Percentiles rank a stretch among this genome's conserved stretches.
Evolutionary conservation across 352 stramenopile species (phyloP).

Genomic region (Phytopythium kandeliae): DNA sequence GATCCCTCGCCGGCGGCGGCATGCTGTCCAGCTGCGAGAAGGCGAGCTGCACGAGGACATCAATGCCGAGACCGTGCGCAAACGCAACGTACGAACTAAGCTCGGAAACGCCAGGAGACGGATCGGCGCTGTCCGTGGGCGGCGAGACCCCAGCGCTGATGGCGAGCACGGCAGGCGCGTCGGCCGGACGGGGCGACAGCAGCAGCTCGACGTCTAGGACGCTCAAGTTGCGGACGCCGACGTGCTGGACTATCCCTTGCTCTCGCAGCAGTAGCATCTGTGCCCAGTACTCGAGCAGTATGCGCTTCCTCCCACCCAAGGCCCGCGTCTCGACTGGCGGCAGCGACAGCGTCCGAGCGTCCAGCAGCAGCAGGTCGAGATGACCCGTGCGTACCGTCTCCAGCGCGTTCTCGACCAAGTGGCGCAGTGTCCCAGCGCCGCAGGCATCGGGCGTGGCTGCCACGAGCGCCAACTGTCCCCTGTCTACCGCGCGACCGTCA

Average conservation of each 20-base stretch:
- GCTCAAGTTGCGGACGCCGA: slow-evolving; percentile 40
- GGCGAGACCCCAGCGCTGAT: slow-evolving; percentile 10
- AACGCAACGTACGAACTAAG: slow-evolving; percentile 20
- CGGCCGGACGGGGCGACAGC: slow-evolving; percentile 18
- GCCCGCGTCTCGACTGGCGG: background rate
- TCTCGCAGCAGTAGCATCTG: slow-evolving; percentile 30
- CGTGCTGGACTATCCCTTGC: slow-evolving; percentile 23
- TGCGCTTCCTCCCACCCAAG: slow-evolving; percentile 32
- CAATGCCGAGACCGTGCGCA: slow-evolving; percentile 31
- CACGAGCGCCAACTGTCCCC: slow-evolving; percentile 21
- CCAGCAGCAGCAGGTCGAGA: slow-evolving; percentile 42
- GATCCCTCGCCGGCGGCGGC: slow-evolving; percentile 8
- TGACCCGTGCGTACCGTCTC: slow-evolving; percentile 24
- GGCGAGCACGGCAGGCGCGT: slow-evolving; percentile 17
- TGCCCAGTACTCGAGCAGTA: slow-evolving; percentile 39
- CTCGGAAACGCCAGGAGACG: background rate
- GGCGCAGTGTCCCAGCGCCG: slow-evolving; percentile 9
- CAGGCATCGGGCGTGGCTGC: slow-evolving; percentile 19
- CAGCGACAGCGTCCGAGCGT: slow-evolving; percentile 13
- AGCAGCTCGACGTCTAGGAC: slow-evolving; percentile 60
- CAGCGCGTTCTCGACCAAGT: slow-evolving; percentile 23
- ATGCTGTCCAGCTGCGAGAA: slow-evolving; percentile 18
- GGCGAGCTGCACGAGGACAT: slow-evolving; percentile 36
- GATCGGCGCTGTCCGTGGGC: background rate
- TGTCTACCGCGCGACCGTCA: slow-evolving; percentile 25